Evolutionary conservation across 495 filamentous ascomycete genomes (phyloP).

Genomic region (Penicillium pancosmium): DNA sequence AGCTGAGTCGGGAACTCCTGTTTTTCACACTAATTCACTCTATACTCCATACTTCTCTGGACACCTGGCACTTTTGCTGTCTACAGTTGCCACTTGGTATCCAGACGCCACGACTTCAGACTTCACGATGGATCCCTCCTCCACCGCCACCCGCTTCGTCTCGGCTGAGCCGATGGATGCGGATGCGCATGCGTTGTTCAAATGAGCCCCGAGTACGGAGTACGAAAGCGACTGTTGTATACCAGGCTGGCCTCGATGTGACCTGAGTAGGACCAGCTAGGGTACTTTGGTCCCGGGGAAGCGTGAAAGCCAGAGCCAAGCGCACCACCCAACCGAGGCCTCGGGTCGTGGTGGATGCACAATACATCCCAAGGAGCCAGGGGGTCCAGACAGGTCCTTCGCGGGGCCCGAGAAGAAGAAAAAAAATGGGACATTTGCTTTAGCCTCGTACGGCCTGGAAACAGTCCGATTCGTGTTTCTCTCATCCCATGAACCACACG

Average conservation of each 20-base stretch:
- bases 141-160: neutral
- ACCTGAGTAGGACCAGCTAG: neutral
- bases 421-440: neutral
- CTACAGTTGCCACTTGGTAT: neutral
- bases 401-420: neutral
- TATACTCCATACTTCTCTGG: neutral
- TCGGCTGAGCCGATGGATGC: neutral
- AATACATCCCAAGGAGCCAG: neutral
- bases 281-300: slow-evolving; percentile 3
- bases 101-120: neutral
- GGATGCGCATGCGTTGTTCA: neutral
- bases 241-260: neutral
- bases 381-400: neutral
- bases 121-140: neutral
- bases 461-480: neutral
- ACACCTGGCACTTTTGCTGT: slow-evolving; percentile 3
- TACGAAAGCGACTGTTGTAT: neutral
- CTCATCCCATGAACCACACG: neutral
- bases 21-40: neutral
- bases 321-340: slow-evolving; percentile 1
- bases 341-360: slow-evolving; percentile 2
- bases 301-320: neutral
- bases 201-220: neutral
- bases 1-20: slow-evolving; percentile 13
- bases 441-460: neutral